These are phyloP conservation scores for Microdochium nivale DNA, from an alignment of 2,329 filamentous ascomycete genomes.

Conservation along the genomic window DNA sequence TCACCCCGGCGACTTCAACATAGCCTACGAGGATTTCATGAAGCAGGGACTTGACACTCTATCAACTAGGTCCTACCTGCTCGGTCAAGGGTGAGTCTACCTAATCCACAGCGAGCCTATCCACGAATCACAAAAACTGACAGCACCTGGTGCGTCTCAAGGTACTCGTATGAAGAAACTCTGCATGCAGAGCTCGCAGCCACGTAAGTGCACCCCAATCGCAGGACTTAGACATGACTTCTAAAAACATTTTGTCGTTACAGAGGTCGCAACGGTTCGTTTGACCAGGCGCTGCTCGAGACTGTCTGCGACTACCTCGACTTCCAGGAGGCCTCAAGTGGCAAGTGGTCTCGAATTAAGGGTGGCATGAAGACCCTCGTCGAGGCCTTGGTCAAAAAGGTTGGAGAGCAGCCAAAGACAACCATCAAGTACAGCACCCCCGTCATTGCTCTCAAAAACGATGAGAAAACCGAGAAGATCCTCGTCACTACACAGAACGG, in stretches of 20 bases:
- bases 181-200: slow-evolving; percentile 1
- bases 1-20: slow-evolving; percentile 1
- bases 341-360: slow-evolving; percentile 7
- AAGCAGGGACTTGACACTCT: slow-evolving; percentile 3
- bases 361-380: slow-evolving; percentile 7
- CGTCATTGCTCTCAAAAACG: slow-evolving; percentile 1
- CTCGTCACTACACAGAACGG: not conserved
- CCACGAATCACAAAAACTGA: not conserved
- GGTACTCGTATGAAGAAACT: slow-evolving; percentile 4
- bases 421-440: slow-evolving; percentile 1
- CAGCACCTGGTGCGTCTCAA: not conserved
- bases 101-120: too few species aligned
- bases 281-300: slow-evolving; percentile 11
- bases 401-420: not conserved
- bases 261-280: slow-evolving; percentile 5
- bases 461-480: not conserved
- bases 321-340: slow-evolving; percentile 3
- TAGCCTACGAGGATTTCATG: slow-evolving; percentile 6
- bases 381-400: slow-evolving; percentile 1
- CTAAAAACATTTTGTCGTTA: slow-evolving; percentile 1
- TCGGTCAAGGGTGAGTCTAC: not conserved
- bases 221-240: not conserved
- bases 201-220: slow-evolving; percentile 2
- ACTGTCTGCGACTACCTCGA: slow-evolving; percentile 9
- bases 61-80: slow-evolving; percentile 5